Base-by-base conservation (phyloP, 257 asterid genomes). In the Phtheirospermum japonicum region DNA sequence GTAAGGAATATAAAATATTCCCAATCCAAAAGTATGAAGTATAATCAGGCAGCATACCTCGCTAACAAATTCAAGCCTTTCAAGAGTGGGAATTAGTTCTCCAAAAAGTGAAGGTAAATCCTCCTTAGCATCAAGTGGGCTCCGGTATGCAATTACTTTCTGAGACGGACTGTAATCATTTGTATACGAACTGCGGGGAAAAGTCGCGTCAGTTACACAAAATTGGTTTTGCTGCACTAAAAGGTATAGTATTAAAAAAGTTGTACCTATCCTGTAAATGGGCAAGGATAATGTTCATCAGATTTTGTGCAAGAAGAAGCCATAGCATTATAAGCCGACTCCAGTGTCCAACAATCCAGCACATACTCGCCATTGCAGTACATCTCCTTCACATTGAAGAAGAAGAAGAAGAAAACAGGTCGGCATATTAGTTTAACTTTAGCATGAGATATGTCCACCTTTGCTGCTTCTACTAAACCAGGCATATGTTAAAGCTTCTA, bases 181-280 rank as follows among this genome's bases (percentile, higher is more conserved):
- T 50, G 62, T 36, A 66, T 59, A 50, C 43, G 77, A 76, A 64
- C 82, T 78, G 49, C 13, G 63, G 42, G 45, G 8, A 68, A 50
- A 60, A 63, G 20, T 63, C 42, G 40, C 26, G 39, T 53, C 14
- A 59, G 71, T 12, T 18, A 51, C 59, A 66, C 45, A 52, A 67
- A 56, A 64, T 20, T 36, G 40, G 42, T 34, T 30, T 43, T 45
- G 57, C 17, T 31, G 40, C 57, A 54, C 45, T 7, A 8, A 60
- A 17, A 46, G 13, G 66, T 3, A 17, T 3, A 17, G 33, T 17
- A 54, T 43, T 40, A 45, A 30, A 56, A 67, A 62, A 23, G 34
- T 9, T 68, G 3, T 77, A 92, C 99, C 97, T 73, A 73, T 92
- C 97, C 65, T 85, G 86, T 72, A 92, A 85, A 83, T 92, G 99